Base-by-base conservation (phyloP, 2,329 filamentous ascomycete species). In the Xylariaceae sp. region DNA sequence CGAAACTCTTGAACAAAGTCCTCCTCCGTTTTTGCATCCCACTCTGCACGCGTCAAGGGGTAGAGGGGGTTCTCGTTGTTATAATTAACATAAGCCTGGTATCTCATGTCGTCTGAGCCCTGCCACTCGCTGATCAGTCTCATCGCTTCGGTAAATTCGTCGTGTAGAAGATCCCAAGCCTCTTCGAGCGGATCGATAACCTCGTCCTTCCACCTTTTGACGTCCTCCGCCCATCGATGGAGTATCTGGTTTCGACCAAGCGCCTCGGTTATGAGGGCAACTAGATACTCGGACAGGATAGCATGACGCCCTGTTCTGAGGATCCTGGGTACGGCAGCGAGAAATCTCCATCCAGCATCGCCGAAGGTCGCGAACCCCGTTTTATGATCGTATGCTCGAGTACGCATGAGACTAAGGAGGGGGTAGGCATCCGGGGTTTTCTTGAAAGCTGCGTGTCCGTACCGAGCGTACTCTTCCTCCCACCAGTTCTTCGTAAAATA, bases 401-500 rank as follows among this genome's bases (percentile, higher is more conserved):
- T 32, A 1, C 5, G n/a, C 41, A 49, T 15, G 15, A 46, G 0
- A 2, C 17, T 39, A 46, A 54, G 57, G 2, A 32, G 42, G 3
- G 42, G 2, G 6, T 17, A 38, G 11, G 44, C 36, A 10, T 42
- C 43, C 3, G 53, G 41, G 14, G 45, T 11, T 40, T 57, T 39
- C 45, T 55, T 58, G 11, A 64, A 17, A 5, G 56, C 53, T 1
- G 48, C 48, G 39, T 33, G 41, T 7, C 62, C 61, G 38, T 51
- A 62, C 1, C 11, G 30, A 5, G 6, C n/a, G 30, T 57, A 54
- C 1, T 60, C 56, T 3, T 33, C 30, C 3, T 54, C 42, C 64
- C 63, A 66, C 40, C 63, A 66, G 1, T 39, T 15, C 45, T 63
- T 44, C 2, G 27, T 53, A 48, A 66, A 66, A n/a, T 63, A 54